Conservation (phyloP, 352 stramenopile species). For the Phytophthora chlamydospora region DNA sequence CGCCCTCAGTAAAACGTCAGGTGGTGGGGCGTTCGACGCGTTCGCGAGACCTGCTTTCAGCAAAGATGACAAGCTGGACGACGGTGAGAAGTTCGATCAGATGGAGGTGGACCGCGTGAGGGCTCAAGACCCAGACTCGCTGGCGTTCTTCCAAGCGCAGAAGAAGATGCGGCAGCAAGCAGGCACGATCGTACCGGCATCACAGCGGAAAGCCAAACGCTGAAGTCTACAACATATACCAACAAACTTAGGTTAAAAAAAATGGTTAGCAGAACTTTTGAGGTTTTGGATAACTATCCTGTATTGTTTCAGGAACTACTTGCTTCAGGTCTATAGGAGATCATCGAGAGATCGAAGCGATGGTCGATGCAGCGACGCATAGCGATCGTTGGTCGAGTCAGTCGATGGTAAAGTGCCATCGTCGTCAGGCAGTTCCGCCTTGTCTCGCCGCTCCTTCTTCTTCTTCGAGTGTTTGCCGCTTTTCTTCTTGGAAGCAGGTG, state of each 20-base stretch:
- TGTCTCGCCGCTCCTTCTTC: constrained; percentile 58
- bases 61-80: constrained; percentile 87
- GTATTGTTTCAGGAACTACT: constrained; percentile 13
- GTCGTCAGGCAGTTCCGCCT: constrained; percentile 21
- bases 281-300: constrained; percentile 2
- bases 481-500: constrained; percentile 43
- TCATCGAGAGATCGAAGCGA: constrained; percentile 26
- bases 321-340: constrained; percentile 16
- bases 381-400: constrained; percentile 24
- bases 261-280: not conserved
- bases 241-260: not conserved
- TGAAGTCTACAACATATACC: not conserved
- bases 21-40: constrained; percentile 27
- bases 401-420: constrained; percentile 2
- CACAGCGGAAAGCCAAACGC: constrained; percentile 36
- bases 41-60: constrained; percentile 31
- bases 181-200: constrained; percentile 19
- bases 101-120: constrained; percentile 90
- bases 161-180: constrained; percentile 82
- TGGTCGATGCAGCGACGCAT: constrained; percentile 26
- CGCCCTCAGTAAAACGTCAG: constrained; percentile 41
- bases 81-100: constrained; percentile 92
- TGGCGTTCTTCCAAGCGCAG: constrained; percentile 93
- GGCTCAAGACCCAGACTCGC: constrained; percentile 87
- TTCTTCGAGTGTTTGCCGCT: constrained; percentile 57